phyloP scores from a whole-genome alignment of 768 basidiomycete genomes.

The Amanita muscaria region DNA sequence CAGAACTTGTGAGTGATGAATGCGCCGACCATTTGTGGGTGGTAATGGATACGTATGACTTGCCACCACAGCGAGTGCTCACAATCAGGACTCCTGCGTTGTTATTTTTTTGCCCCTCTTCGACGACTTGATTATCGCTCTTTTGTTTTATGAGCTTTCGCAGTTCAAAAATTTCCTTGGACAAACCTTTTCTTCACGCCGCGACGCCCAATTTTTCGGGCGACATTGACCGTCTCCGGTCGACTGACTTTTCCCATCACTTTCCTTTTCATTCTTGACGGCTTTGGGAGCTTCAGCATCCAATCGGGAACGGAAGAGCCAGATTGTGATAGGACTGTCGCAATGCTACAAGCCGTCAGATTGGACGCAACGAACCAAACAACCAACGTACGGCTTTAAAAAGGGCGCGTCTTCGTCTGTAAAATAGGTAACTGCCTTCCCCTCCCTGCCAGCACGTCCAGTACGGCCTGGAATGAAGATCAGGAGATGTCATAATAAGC shows the following conservation, averaged over 20 bases:
- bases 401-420: slow-evolving; percentile 89
- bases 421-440: slow-evolving; percentile 93
- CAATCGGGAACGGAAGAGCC: slow-evolving; percentile 89
- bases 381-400: slow-evolving; percentile 68
- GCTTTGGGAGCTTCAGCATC: slow-evolving; percentile 92
- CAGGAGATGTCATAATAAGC: not conserved
- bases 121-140: slow-evolving; percentile 74
- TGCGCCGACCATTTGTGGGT: no score
- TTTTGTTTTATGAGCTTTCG: slow-evolving; percentile 18
- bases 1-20: no score
- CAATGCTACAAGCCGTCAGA: slow-evolving; percentile 48
- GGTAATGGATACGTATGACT: no score
- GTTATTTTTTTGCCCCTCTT: slow-evolving; percentile 51
- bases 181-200: slow-evolving; percentile 65
- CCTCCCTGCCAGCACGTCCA: slow-evolving; percentile 86
- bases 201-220: slow-evolving; percentile 58
- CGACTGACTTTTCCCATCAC: slow-evolving; percentile 82
- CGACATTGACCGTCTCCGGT: slow-evolving; percentile 64
- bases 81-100: slow-evolving; percentile 14
- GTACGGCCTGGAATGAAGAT: slow-evolving; percentile 60
- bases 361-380: not conserved
- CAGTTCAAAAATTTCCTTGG: not conserved
- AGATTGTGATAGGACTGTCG: slow-evolving; percentile 90
- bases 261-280: slow-evolving; percentile 79
- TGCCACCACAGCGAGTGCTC: not conserved